Conservation (phyloP, 2,329 filamentous ascomycete species). For the Talaromyces piceae region DNA sequence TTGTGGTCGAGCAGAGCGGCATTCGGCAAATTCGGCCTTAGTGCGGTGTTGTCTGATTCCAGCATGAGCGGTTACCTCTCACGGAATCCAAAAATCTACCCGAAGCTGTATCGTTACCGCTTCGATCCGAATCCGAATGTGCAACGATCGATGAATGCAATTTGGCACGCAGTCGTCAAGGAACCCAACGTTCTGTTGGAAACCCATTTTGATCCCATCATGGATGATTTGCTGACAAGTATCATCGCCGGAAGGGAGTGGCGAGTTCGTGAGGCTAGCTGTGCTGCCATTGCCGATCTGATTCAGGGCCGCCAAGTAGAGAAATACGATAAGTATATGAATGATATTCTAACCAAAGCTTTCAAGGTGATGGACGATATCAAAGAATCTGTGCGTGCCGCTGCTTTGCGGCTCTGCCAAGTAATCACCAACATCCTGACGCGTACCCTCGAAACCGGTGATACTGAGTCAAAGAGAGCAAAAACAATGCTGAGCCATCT, state of each 20-base stretch:
- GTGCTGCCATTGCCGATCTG: constrained; percentile 79
- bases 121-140: constrained; percentile 95
- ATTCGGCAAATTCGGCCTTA: constrained; percentile 88
- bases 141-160: constrained; percentile 91
- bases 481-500: constrained; percentile 76
- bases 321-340: constrained; percentile 76
- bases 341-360: constrained; percentile 74
- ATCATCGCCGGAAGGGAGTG: constrained; percentile 79
- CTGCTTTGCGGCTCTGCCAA: constrained; percentile 75
- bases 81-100: constrained; percentile 87
- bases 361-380: constrained; percentile 95
- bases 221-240: constrained; percentile 76
- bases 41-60: constrained; percentile 83
- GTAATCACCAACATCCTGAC: constrained; percentile 78
- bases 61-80: constrained; percentile 58
- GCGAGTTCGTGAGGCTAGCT: constrained; percentile 87
- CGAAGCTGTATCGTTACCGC: constrained; percentile 86
- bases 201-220: constrained; percentile 77
- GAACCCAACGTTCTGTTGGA: constrained; percentile 72
- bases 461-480: constrained; percentile 55
- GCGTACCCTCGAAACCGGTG: constrained; percentile 73
- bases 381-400: constrained; percentile 77
- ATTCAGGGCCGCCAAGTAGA: constrained; percentile 69
- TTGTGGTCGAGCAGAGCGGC: constrained; percentile 97
- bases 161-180: constrained; percentile 94